A percentile compares a stretch with the other conserved stretches of the same genome.
phyloP scores from a whole-genome alignment of 2,329 filamentous ascomycete genomes.

The Sporothrix pseudoabietina region DNA sequence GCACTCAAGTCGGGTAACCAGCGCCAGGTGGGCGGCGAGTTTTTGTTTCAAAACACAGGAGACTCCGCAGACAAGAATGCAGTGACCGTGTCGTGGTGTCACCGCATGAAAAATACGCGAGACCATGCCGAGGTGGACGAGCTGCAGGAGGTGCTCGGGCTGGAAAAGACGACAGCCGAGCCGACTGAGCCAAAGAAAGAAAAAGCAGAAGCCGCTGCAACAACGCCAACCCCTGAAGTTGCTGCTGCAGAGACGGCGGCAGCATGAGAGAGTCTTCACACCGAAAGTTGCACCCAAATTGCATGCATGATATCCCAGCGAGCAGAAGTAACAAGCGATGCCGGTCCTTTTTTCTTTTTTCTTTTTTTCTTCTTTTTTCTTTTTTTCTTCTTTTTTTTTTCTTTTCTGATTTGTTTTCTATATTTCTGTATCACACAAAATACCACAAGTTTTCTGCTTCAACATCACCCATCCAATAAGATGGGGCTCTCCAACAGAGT shows the following conservation, averaged over 20 bases:
- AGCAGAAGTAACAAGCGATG: neutral
- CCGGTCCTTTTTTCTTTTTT: too few species aligned
- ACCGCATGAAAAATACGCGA: slow-evolving; percentile 76
- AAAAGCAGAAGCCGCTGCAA: neutral
- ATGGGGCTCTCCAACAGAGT: neutral
- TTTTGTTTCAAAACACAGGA: slow-evolving; percentile 62
- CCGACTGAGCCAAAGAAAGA: neutral
- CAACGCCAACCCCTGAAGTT: neutral
- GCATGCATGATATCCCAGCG: neutral
- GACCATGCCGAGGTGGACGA: slow-evolving; percentile 74
- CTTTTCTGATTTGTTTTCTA: neutral
- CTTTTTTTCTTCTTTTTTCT: neutral
- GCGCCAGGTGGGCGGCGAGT: slow-evolving; percentile 74
- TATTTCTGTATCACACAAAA: slow-evolving; percentile 2
- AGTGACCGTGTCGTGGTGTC: slow-evolving; percentile 68
- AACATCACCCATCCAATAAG: neutral
- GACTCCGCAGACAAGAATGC: slow-evolving; percentile 21
- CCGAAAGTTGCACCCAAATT: neutral
- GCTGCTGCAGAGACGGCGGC: too few species aligned
- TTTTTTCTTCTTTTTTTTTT: neutral
- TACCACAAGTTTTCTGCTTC: neutral
- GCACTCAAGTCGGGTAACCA: slow-evolving; percentile 66
- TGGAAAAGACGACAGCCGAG: slow-evolving; percentile 43
- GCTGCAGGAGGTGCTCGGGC: slow-evolving; percentile 63
- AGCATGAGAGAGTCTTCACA: neutral